phyloP scores from a whole-genome alignment of 2,329 filamentous ascomycete species.

The Colletotrichum orchidophilum region DNA sequence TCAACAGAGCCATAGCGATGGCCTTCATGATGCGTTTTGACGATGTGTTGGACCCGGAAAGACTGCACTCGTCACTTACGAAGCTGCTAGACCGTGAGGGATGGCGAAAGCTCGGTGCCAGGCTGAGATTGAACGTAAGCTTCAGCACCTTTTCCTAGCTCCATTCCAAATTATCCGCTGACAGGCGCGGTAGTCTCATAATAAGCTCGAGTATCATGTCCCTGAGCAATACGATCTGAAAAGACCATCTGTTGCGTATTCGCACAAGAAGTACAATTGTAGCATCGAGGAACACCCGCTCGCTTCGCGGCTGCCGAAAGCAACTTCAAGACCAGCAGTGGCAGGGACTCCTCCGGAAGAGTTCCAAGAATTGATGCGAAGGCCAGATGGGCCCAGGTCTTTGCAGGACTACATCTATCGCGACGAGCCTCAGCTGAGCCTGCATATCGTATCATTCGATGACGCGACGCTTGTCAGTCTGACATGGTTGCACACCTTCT shows the following conservation, averaged over 20 bases:
- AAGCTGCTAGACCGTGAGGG: slow-evolving; percentile 33
- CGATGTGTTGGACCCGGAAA: slow-evolving; percentile 38
- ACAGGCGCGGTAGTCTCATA: not conserved
- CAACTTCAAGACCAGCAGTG: slow-evolving; percentile 8
- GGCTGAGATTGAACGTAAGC: slow-evolving; percentile 37
- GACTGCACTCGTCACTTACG: slow-evolving; percentile 34
- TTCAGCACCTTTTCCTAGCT: no score
- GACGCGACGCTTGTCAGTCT: slow-evolving; percentile 59
- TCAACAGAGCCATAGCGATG: slow-evolving; percentile 38
- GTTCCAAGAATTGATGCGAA: slow-evolving; percentile 29
- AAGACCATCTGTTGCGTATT: not conserved
- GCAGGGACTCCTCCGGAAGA: not conserved
- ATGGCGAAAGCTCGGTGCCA: slow-evolving; percentile 39
- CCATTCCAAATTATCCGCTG: not conserved
- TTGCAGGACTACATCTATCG: slow-evolving; percentile 50
- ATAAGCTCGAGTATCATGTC: not conserved
- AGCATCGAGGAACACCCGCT: not conserved
- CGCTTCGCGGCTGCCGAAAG: not conserved
- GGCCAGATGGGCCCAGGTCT: slow-evolving; percentile 29
- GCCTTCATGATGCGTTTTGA: slow-evolving; percentile 43
- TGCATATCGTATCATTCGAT: slow-evolving; percentile 57
- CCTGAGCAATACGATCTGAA: not conserved
- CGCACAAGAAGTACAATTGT: not conserved
- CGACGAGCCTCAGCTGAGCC: slow-evolving; percentile 55
- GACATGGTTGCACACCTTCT: slow-evolving; percentile 55